Percentiles rank a stretch among this genome's conserved stretches.
Conservation (phyloP, 2,329 filamentous ascomycete species). For the Metarhizium guizhouense region DNA sequence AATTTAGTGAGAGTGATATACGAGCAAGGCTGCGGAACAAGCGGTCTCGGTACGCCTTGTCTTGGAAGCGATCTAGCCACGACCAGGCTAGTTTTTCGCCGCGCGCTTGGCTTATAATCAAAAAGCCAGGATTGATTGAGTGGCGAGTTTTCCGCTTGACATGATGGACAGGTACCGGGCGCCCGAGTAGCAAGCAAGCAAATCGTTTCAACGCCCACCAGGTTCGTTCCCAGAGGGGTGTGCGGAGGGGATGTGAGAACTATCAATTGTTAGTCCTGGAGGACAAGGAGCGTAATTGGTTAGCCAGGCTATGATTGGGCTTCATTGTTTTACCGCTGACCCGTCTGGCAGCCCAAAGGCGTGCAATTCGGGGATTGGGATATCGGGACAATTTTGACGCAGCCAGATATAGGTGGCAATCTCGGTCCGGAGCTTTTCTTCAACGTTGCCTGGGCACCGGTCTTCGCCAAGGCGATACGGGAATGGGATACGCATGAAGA, state of each 20-base stretch:
- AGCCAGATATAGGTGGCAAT: background rate
- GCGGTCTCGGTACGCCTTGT: conserved; percentile 9
- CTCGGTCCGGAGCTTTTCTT: background rate
- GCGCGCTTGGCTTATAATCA: conserved; percentile 1
- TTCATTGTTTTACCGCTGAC: conserved; percentile 3
- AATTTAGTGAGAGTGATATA: conserved; percentile 15
- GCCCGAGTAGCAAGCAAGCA: background rate
- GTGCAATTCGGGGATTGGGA: background rate
- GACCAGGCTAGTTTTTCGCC: conserved; percentile 4
- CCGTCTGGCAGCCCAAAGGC: conserved; percentile 17
- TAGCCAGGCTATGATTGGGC: background rate
- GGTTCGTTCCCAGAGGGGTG: background rate
- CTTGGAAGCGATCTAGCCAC: conserved; percentile 9
- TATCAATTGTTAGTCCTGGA: background rate
- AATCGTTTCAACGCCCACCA: background rate
- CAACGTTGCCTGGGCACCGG: background rate
- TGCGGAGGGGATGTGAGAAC: conserved; percentile 1
- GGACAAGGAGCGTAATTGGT: background rate
- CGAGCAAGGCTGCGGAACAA: conserved; percentile 16
- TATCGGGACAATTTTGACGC: background rate
- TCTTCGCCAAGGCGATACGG: background rate
- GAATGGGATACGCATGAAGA: background rate
- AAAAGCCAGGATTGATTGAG: background rate
- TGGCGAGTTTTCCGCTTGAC: background rate
- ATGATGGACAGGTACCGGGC: background rate